phyloP scores from a whole-genome alignment of 192 early-diverging fungal species.

The Glomus cerebriforme region DNA sequence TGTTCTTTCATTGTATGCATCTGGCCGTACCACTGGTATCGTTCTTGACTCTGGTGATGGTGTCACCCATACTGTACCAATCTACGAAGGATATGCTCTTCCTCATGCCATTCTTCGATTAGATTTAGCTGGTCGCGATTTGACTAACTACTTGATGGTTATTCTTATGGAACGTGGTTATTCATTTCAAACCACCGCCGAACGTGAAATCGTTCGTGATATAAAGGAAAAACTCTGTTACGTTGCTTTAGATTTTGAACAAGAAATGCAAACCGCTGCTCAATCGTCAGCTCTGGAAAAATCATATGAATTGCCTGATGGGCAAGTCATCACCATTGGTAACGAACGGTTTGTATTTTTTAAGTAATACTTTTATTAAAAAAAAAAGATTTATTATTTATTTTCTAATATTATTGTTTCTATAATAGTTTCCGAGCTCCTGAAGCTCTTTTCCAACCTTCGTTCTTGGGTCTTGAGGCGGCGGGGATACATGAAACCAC shows the following conservation, averaged over 20 bases:
- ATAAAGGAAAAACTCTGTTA: slow-evolving; percentile 99
- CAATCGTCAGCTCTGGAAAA: slow-evolving; percentile 93
- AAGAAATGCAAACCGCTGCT: slow-evolving; percentile 95
- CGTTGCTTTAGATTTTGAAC: slow-evolving; percentile 96
- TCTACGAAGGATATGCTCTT: slow-evolving; percentile 97
- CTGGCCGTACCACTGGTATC: slow-evolving; percentile 97
- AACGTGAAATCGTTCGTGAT: slow-evolving; percentile 98
- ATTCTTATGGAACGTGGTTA: slow-evolving; percentile 96
- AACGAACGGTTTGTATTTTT: slow-evolving; percentile 73
- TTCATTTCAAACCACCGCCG: slow-evolving; percentile 93
- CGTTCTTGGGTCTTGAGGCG: slow-evolving; percentile 86
- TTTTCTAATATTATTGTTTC: not conserved
- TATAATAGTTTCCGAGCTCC: slow-evolving; percentile 81
- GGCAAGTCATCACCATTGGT: slow-evolving; percentile 97
- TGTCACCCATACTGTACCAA: slow-evolving; percentile 96
- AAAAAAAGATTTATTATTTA: too few relatives aligned
- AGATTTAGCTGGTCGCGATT: slow-evolving; percentile 95
- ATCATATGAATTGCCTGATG: slow-evolving; percentile 98
- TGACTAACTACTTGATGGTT: slow-evolving; percentile 93
- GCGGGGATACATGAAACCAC: slow-evolving; percentile 96
- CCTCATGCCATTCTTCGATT: slow-evolving; percentile 96
- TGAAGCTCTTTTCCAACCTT: slow-evolving; percentile 98
- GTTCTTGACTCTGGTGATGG: slow-evolving; percentile 98
- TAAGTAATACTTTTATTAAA: not conserved
- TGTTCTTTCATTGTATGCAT: slow-evolving; percentile 94